Evolutionary conservation across 257 asterid species (phyloP).

Genomic region (Galeopsis tetrahit): DNA sequence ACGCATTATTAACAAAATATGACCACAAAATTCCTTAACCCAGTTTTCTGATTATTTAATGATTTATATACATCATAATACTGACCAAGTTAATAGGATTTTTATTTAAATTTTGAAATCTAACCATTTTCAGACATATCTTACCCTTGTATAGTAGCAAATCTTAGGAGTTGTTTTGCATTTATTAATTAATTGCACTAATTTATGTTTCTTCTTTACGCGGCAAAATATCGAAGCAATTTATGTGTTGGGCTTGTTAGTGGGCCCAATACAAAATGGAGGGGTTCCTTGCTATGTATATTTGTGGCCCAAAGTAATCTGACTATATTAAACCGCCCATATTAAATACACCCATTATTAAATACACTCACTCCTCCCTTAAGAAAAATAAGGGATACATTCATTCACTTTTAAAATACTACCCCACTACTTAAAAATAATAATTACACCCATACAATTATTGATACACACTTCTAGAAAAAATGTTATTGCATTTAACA

Average conservation of each 20-base stretch:
- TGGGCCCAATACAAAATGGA: neutral
- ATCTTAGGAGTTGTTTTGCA: neutral
- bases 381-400: no score
- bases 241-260: slow-evolving; percentile 9
- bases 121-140: slow-evolving; percentile 2
- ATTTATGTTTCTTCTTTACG: neutral
- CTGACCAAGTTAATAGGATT: neutral
- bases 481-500: no score
- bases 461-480: no score
- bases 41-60: neutral
- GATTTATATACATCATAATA: neutral
- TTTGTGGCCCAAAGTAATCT: no score
- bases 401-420: no score
- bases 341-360: no score
- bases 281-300: neutral
- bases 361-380: no score
- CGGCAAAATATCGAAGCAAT: neutral
- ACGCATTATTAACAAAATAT: slow-evolving; percentile 1
- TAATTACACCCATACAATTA: no score
- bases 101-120: slow-evolving; percentile 28
- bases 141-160: slow-evolving; percentile 14
- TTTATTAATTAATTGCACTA: neutral
- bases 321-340: no score
- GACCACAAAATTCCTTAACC: neutral
- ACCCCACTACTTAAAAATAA: no score